A percentile compares a stretch with the other conserved stretches of the same genome.
phyloP scores from a whole-genome alignment of 176 grass and related monocot species.

The Puccinellia tenuiflora region DNA sequence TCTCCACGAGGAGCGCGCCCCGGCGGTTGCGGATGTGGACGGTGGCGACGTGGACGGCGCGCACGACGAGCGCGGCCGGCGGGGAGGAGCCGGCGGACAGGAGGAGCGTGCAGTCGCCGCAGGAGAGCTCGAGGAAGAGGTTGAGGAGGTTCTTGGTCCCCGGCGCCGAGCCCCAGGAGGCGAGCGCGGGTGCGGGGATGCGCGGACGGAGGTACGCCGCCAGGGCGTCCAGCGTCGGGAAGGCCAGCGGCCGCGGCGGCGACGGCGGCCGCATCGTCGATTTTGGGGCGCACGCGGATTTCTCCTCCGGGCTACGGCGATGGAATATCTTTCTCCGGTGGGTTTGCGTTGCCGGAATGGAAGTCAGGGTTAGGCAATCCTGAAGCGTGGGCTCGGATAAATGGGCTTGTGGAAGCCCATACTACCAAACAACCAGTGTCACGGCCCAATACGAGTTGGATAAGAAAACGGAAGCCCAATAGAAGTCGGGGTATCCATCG shows the following conservation, averaged over 20 bases:
- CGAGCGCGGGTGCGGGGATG: constrained; percentile 31
- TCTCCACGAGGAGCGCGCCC: constrained; percentile 62
- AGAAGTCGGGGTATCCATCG: neutral
- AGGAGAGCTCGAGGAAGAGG: constrained; percentile 79
- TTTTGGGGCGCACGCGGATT: neutral
- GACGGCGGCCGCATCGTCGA: constrained; percentile 36
- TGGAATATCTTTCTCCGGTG: neutral
- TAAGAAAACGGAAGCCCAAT: neutral
- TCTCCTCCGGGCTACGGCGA: neutral
- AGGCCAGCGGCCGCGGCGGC: constrained; percentile 43
- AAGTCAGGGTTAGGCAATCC: neutral
- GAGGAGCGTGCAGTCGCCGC: constrained; percentile 63
- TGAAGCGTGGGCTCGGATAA: neutral
- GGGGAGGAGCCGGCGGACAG: neutral
- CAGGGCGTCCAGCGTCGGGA: constrained; percentile 67
- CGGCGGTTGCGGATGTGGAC: constrained; percentile 53
- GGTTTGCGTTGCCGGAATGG: neutral
- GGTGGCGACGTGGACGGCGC: constrained; percentile 68
- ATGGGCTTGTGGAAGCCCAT: neutral
- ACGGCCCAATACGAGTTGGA: neutral
- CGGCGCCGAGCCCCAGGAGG: constrained; percentile 60
- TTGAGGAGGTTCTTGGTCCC: constrained; percentile 80
- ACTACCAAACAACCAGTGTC: fast-evolving
- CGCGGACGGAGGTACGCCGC: constrained; percentile 54
- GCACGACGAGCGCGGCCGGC: constrained; percentile 19